These are phyloP conservation scores for Fomitopsis schrenkii DNA, from an alignment of 1,284 basidiomycete genomes.

Conservation along the genomic window DNA sequence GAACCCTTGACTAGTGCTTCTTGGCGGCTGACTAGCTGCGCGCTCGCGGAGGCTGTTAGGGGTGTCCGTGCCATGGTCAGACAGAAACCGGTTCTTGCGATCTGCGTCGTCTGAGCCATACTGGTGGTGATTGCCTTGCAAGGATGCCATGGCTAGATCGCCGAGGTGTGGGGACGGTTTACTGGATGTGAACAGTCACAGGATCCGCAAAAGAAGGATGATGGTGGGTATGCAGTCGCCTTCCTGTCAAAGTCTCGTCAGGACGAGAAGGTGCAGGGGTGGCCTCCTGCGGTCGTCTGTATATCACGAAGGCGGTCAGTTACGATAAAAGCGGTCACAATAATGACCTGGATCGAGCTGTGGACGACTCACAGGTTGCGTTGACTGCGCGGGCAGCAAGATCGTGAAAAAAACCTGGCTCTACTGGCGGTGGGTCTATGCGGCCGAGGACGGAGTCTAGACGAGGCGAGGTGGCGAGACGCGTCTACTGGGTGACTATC, in stretches of 20 bases:
- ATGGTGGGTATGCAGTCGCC: slow-evolving; percentile 1
- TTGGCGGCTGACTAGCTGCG: slow-evolving; percentile 67
- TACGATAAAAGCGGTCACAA: not conserved
- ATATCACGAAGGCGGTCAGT: not conserved
- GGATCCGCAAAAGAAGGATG: slow-evolving; percentile 14
- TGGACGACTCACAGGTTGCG: not conserved
- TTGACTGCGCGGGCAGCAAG: not conserved
- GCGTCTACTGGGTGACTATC: not conserved
- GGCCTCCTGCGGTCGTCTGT: slow-evolving; percentile 23
- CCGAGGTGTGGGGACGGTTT: slow-evolving; percentile 22
- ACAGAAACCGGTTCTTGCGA: slow-evolving; percentile 55
- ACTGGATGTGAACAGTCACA: slow-evolving; percentile 26
- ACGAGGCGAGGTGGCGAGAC: not conserved
- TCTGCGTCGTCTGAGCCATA: slow-evolving; percentile 32
- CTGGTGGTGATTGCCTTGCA: slow-evolving; percentile 27
- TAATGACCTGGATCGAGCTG: not conserved
- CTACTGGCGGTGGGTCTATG: slow-evolving; percentile 18
- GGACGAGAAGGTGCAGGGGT: slow-evolving; percentile 8
- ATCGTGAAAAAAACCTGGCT: slow-evolving; percentile 16
- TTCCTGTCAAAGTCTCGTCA: not conserved
- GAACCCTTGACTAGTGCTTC: slow-evolving; percentile 42
- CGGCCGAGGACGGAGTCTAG: slow-evolving; percentile 7
- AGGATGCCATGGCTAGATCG: slow-evolving; percentile 19
- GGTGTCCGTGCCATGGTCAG: slow-evolving; percentile 34
- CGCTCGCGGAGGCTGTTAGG: slow-evolving; percentile 43